Evolutionary conservation across 139 green algal species (phyloP), one percentile per base, ranked within the genome.

Genomic region (Prasinococcaceae sp.): DNA sequence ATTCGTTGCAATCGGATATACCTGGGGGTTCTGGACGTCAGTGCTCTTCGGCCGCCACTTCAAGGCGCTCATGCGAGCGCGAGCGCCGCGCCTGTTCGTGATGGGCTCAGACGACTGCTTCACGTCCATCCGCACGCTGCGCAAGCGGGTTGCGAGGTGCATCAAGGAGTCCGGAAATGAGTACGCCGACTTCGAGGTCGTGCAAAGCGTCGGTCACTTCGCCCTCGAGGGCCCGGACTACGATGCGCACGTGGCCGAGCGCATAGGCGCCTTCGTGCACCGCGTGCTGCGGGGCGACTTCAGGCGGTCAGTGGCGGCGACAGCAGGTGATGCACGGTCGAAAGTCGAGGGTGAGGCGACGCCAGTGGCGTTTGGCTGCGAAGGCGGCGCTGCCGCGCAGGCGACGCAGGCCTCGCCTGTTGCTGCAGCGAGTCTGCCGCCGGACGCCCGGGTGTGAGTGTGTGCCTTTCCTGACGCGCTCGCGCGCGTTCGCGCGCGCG

Each of bases 1-100:
- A n/a, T 58, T 50, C 28, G 50, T 58, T n/a, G 50, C 23, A n/a
- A 50, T 58, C 4, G 50, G 50, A 4, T 58, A 58, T 20, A 58
- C 50, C 1, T 58, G 50, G 6, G 50, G 50, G 9, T 14, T 29
- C 24, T 49, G 37, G 30, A 50, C 50, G 9, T 58, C 50, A 17
- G 16, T 58, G 0, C 0, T 58, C 14, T 58, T 58, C n/a, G 50
- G 50, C 4, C 28, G 30, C 17, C 50, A 58, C 33, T 58, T 24
- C 19, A 17, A 26, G n/a, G n/a, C 1, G 0, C 27, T 58, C 26
- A 17, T 58, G 4, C 0, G 9, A 3, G 50, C 24, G 14, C 16
- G 32, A 9, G 30, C 24, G 17, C 50, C 50, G 16, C 50, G 50
- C 19, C 33, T 58, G 2, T 58, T 58, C 50, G 50, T 58, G 27